Conservation (phyloP, 352 stramenopile genomes). For the Globisporangium spiculum region DNA sequence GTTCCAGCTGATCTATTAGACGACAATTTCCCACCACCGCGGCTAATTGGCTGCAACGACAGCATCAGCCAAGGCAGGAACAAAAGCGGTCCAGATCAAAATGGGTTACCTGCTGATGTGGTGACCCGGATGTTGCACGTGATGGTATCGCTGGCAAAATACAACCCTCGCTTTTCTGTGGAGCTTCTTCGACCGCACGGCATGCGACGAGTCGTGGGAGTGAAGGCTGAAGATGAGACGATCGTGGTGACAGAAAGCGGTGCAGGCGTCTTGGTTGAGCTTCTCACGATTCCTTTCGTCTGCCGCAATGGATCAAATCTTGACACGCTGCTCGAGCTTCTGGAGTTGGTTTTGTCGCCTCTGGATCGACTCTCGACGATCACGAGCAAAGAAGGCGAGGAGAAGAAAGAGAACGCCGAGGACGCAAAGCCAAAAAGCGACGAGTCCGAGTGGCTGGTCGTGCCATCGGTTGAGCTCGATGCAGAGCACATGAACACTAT, state of each 20-base stretch:
- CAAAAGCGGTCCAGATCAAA: conserved; percentile 17
- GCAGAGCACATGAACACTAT: conserved; percentile 48
- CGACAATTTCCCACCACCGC: conserved; percentile 56
- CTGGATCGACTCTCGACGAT: conserved; percentile 60
- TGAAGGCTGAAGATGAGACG: conserved; percentile 20
- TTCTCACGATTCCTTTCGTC: conserved; percentile 84
- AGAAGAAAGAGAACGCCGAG: conserved; percentile 19
- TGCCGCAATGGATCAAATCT: conserved; percentile 89
- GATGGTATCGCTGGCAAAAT: conserved; percentile 87
- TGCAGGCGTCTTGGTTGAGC: conserved; percentile 80
- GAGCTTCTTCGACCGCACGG: conserved; percentile 79
- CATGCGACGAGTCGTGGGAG: conserved; percentile 31
- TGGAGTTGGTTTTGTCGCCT: conserved; percentile 89
- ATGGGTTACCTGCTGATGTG: conserved; percentile 77
- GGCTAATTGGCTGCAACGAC: conserved; percentile 54
- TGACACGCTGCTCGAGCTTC: conserved; percentile 90
- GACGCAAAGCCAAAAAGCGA: conserved; percentile 23
- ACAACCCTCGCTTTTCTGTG: conserved; percentile 88
- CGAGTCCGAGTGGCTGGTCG: conserved; percentile 59
- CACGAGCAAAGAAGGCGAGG: conserved; percentile 19
- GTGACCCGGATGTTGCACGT: conserved; percentile 87
- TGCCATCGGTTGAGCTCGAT: conserved; percentile 62
- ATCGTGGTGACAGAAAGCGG: conserved; percentile 30
- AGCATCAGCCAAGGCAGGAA: conserved; percentile 15
- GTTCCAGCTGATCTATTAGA: conserved; percentile 29